Base-by-base conservation (phyloP, 345 rosid genomes). In the Tarenaya hassleriana region DNA sequence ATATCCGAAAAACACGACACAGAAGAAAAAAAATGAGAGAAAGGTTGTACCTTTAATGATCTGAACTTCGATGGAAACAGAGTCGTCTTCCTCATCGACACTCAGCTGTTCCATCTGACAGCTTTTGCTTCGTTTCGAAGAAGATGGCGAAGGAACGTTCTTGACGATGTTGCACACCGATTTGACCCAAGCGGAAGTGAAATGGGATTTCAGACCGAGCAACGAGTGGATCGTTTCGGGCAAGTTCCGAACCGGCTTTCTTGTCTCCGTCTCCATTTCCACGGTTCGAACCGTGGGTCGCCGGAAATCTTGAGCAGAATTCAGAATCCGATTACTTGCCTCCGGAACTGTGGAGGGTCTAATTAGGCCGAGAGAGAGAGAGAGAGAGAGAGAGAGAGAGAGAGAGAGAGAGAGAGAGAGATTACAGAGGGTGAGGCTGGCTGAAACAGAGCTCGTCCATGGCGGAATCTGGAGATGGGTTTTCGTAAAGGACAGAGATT, bases 161-260 rank as follows among this genome's bases (percentile, higher is more conserved):
- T 70, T 69, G 27, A 61, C 47, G 33, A 78, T 83, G 54, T 74
- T 73, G 56, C 79, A 72, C 33, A 83, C 88, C 13, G 91, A 72
- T 55, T 68, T 63, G 14, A 72, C 76, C 95, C 95, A 86, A 61
- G 58, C 58, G 47, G 82, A 74, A 39, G 73, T 82, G 50, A 80
- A 44, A 66, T 52, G 73, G 46, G 80, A 60, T 71, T 82, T 80
- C 16, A 77, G 56, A 55, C 85, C 95, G 16, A 82, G 78, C 9
- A 86, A 69, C 29, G 90, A 78, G 63, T 82, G 80, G 42, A 86
- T 71, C n/a, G 77, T 73, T 66, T 77, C 76, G 0, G 72, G 73
- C 1, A 83, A 73, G 31, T 72, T 66, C 45, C 33, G 42, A 39
- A 63, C 62, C 24, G 85, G 63, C 51, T 69, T 72, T 34, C 66